phyloP scores from a whole-genome alignment of 2,329 filamentous ascomycete species.

The Diplodia corticola region DNA sequence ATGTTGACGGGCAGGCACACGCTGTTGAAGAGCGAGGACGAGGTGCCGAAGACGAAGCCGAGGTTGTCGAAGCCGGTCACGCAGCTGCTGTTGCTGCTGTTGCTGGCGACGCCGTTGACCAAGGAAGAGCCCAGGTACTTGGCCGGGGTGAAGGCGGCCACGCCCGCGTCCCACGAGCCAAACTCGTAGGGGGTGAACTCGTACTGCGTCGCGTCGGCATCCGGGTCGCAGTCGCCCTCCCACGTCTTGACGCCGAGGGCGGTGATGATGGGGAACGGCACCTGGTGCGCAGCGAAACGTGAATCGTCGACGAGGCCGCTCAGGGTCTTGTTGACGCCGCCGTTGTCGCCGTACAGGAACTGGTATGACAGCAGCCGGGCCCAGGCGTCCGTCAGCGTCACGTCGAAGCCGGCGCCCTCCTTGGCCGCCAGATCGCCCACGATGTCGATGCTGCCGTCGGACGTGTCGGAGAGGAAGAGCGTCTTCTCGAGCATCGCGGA shows the following conservation, averaged over 20 bases:
- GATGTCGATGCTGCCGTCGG: constrained; percentile 35
- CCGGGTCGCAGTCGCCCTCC: constrained; percentile 41
- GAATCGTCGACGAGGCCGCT: constrained; percentile 37
- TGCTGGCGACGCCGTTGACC: constrained; percentile 47
- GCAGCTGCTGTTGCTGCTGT: constrained; percentile 42
- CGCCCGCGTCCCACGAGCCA: constrained; percentile 62
- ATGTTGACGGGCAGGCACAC: constrained; percentile 28
- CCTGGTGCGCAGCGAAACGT: constrained; percentile 44
- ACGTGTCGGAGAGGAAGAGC: constrained; percentile 40
- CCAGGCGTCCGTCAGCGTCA: constrained; percentile 45
- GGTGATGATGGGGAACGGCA: constrained; percentile 50
- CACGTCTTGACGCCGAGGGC: constrained; percentile 29
- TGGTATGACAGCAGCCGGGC: constrained; percentile 45
- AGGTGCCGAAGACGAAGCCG: constrained; percentile 50
- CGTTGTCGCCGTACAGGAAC: constrained; percentile 40
- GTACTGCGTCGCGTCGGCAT: constrained; percentile 59
- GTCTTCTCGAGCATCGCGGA: constrained; percentile 40
- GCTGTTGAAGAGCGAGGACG: constrained; percentile 45
- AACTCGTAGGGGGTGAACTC: constrained; percentile 69
- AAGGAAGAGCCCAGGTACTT: constrained; percentile 63
- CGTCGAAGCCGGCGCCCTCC: constrained; percentile 40
- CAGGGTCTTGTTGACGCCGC: constrained; percentile 40
- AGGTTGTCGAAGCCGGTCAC: constrained; percentile 52
- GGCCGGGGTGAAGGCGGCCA: constrained; percentile 61
- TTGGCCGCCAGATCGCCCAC: constrained; percentile 40